Base-by-base conservation (phyloP, 257 asterid genomes). In the Henckelia pumila region DNA sequence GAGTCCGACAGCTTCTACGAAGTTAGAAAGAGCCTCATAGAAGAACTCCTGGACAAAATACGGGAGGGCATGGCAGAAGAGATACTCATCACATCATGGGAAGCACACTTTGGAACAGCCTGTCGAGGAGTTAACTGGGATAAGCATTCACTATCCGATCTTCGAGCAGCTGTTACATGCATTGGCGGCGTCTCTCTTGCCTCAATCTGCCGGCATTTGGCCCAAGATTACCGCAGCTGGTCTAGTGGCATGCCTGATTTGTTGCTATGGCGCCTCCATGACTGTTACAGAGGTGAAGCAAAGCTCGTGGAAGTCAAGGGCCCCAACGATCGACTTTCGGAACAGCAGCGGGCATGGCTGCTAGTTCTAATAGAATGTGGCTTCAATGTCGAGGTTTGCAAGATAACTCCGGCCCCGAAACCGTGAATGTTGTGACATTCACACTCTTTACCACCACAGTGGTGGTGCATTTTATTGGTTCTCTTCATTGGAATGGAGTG, bases 261-360 rank as follows among this genome's bases (percentile, higher is more conserved):
- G 55, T 74, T 93, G 70, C 82, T 93, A 8, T 93, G 99, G 99
- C 96, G 99, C 24, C 85, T 93, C 67, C 84, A 78, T 7, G 87
- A 80, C 60, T 66, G 83, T 79, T 84, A 84, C 75, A 78, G 76
- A 52, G 99, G 99, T 29, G 97, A 93, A 70, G 96, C 97, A 11
- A 93, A 93, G 83, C 95, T 93, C 24, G 99, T 90, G 3, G 99
- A 93, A 75, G 99, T 93, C 5, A 93, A 93, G 80, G 99, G 99
- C 40, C 96, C 99, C 4, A 81, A 83, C 61, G 99, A 93, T 66
- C 73, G 95, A 65, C 95, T 93, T 52, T 90, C 99, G 1, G 97
- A 93, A 79, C 99, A 90, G 77, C 99, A 93, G 76, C 95, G 86
- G n/a, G 97, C 95, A 0, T 93, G 99, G 99, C 70, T 93, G 71